These are phyloP conservation scores for Backusella sp. DNA, from an alignment of 192 early-diverging fungal species.

Conservation along the genomic window DNA sequence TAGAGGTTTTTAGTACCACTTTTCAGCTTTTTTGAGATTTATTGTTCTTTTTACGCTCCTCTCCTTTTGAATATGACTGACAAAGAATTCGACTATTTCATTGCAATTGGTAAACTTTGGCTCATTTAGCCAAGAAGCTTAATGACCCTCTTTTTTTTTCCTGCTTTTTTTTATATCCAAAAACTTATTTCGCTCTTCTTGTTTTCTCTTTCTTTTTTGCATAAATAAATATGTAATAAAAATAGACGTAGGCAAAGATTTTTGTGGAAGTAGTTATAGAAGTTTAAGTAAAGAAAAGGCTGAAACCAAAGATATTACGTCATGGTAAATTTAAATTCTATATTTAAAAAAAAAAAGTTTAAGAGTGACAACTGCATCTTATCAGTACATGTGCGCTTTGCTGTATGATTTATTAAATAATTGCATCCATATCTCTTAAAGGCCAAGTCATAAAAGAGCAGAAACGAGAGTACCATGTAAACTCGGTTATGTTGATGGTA, in stretches of 20 bases:
- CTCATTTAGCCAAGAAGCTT: neutral
- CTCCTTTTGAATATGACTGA: neutral
- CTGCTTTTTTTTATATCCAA: neutral
- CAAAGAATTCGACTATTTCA: neutral
- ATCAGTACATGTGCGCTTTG: neutral
- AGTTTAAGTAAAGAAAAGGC: slow-evolving; percentile 1
- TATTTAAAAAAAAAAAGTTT: neutral
- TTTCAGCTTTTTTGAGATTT: neutral
- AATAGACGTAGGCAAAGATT: slow-evolving; percentile 1
- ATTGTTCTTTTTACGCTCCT: neutral
- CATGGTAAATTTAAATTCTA: neutral
- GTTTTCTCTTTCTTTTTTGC: neutral
- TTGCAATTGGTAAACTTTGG: neutral
- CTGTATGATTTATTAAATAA: neutral
- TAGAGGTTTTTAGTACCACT: neutral
- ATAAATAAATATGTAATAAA: neutral
- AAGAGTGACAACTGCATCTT: neutral
- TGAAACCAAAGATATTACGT: neutral
- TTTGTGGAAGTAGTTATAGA: neutral
- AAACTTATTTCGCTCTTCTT: neutral
- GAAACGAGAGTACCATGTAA: neutral
- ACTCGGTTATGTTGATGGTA: neutral
- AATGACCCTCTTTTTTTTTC: neutral
- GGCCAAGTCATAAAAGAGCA: neutral
- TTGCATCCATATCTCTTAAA: neutral